These are phyloP conservation scores for Diaporthe vaccinii DNA, from an alignment of 2,329 filamentous ascomycete genomes.

Conservation along the genomic window DNA sequence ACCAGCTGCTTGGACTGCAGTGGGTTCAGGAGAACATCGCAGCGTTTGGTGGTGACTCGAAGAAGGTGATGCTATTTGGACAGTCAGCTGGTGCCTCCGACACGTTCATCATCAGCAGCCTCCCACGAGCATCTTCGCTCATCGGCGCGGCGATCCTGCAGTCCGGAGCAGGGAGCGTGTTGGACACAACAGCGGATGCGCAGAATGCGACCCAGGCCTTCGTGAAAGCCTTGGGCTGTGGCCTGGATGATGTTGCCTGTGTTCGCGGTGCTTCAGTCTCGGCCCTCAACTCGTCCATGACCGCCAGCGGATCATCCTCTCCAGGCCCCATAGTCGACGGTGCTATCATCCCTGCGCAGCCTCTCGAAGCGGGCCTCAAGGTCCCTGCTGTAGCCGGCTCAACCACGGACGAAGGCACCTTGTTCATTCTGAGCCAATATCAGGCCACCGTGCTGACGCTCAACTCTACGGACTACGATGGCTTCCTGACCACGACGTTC, in stretches of 20 bases:
- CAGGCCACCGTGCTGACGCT: conserved; percentile 38
- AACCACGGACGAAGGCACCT: conserved; percentile 45
- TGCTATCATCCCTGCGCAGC: conserved; percentile 44
- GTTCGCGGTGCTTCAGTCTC: conserved; percentile 11
- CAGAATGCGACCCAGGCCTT: conserved; percentile 12
- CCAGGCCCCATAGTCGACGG: conserved; percentile 47
- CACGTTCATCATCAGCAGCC: conserved; percentile 45
- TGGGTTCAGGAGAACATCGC: conserved; percentile 64
- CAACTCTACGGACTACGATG: conserved; percentile 45
- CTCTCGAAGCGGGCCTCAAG: conserved; percentile 44
- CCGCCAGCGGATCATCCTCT: conserved; percentile 16
- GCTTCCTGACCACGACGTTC: conserved; percentile 43
- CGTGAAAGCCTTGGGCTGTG: conserved; percentile 23
- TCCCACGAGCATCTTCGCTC: conserved; percentile 46
- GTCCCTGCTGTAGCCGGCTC: conserved; percentile 49
- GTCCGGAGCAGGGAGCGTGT: conserved; percentile 45
- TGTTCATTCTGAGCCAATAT: conserved; percentile 46
- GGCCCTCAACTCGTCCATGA: background rate
- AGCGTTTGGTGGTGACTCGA: conserved; percentile 57
- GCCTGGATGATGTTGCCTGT: conserved; percentile 28
- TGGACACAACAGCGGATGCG: conserved; percentile 1
- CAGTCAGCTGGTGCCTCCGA: conserved; percentile 48
- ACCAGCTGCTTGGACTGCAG: conserved; percentile 61
- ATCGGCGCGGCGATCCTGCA: conserved; percentile 46
- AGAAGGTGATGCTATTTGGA: conserved; percentile 47